Conservation (phyloP, 2,329 filamentous ascomycete species). For the Xylaria hypoxylon region DNA sequence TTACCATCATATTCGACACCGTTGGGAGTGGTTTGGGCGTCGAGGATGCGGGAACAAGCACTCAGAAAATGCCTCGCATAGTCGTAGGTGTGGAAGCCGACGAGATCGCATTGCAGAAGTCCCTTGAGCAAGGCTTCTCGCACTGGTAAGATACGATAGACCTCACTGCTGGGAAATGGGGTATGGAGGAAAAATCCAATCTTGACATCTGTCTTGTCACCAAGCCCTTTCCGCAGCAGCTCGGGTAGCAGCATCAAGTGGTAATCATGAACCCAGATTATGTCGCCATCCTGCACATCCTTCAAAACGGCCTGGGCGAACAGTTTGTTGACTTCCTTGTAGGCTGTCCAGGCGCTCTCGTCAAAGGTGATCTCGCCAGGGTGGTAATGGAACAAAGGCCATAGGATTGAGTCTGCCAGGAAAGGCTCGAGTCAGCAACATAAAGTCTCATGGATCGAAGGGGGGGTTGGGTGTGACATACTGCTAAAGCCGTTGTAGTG, state of each 20-base stretch:
- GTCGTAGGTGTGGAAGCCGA: conserved; percentile 99
- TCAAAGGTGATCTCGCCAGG: conserved; percentile 98
- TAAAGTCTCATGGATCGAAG: conserved; percentile 16
- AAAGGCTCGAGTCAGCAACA: conserved; percentile 26
- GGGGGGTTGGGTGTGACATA: conserved; percentile 58
- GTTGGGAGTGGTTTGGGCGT: conserved; percentile 85
- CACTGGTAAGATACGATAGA: conserved; percentile 94
- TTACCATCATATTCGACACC: conserved; percentile 91
- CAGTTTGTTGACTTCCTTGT: conserved; percentile 90
- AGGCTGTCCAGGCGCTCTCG: conserved; percentile 92
- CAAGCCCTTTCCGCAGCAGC: conserved; percentile 93
- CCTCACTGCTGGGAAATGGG: conserved; percentile 95
- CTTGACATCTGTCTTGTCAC: conserved; percentile 86
- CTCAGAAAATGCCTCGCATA: conserved; percentile 98
- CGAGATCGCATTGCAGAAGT: conserved; percentile 91
- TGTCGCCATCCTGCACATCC: conserved; percentile 90
- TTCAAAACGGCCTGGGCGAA: conserved; percentile 90
- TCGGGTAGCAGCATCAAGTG: conserved; percentile 96
- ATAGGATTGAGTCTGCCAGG: conserved; percentile 86
- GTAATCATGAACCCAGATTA: conserved; percentile 99
- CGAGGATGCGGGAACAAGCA: conserved; percentile 94
- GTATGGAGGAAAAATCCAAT: conserved; percentile 99
- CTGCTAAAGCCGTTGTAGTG: conserved; percentile 99
- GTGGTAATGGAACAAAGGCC: conserved; percentile 99
- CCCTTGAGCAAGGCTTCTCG: conserved; percentile 88